Evolutionary conservation across 768 basidiomycete genomes (phyloP).

Genomic region (Tulasnella sp.): DNA sequence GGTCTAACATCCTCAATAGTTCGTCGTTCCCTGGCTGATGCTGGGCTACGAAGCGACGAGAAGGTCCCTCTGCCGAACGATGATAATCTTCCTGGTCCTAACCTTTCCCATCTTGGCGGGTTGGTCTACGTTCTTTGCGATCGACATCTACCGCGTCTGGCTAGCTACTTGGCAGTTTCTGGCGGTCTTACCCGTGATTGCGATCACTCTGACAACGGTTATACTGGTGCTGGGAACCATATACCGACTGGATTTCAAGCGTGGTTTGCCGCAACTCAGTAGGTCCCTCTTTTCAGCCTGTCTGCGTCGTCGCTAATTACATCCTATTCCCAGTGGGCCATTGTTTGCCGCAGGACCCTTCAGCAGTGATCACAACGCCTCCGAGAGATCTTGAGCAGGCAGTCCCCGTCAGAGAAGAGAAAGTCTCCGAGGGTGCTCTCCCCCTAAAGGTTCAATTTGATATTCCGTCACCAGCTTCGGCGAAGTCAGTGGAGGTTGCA

Average conservation of each 20-base stretch:
- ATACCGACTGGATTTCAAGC: constrained; percentile 12
- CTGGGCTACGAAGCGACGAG: background rate
- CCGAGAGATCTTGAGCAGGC: background rate
- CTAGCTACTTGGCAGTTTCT: background rate
- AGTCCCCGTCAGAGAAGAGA: background rate
- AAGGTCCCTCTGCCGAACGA: background rate
- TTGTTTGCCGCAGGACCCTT: background rate
- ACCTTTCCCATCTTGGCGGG: constrained; percentile 1
- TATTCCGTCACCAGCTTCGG: background rate
- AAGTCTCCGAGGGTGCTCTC: background rate
- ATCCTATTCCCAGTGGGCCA: background rate
- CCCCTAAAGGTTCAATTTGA: background rate
- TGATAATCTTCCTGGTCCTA: constrained; percentile 6
- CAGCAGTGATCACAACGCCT: background rate
- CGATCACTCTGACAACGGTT: background rate
- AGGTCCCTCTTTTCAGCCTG: background rate
- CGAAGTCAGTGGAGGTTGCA: background rate
- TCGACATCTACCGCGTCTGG: background rate
- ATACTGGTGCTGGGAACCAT: background rate
- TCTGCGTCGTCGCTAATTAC: background rate
- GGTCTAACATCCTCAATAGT: background rate
- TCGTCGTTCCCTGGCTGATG: constrained; percentile 7
- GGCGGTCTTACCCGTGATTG: background rate
- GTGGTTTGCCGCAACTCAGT: background rate
- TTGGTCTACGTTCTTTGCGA: background rate